Evolutionary conservation across 2,329 filamentous ascomycete species (phyloP), one percentile per base, ranked within the genome.

Genomic region (Chrysoporthe puriensis): DNA sequence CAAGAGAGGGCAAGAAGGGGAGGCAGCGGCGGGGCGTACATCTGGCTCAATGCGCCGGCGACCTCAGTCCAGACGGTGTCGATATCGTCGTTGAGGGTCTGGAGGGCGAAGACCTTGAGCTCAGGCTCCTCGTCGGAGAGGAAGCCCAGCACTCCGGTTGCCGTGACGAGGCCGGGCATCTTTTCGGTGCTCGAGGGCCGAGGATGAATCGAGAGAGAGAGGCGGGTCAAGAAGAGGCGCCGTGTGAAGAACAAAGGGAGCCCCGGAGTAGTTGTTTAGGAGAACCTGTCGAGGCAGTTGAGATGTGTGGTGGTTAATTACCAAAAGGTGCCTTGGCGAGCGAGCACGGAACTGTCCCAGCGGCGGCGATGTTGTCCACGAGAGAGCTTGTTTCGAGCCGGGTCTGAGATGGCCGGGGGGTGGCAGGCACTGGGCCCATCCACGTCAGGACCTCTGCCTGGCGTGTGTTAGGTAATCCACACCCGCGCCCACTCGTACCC

Each of bases 61-160:
- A 99, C 94, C 81, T 99, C 96, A 70, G 94, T 96, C 96, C 96
- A 99, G 73, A 99, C 89, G 71, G 95, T 91, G 80, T 98, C 94
- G 75, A 99, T 97, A 77, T 98, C 92, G 74, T 96, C 92, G 81
- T 99, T 97, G 76, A 99, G 88, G 73, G 93, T 94, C 83, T 97
- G 92, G 73, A 99, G 86, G 72, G 96, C 96, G 79, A 97, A 99
- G 74, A 95, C 89, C 85, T 94, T 94, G 80, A 99, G 90, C 81
- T 97, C 93, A 67, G 92, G 88, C 81, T 98, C 96, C 74, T 96
- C 94, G 78, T 99, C 96, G 73, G 93, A 91, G 71, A 99, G 88
- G 80, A 97, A 97, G 83, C 94, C 95, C 78, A 99, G 88, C 69
- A 99, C 90, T 80, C 96, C 96, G 73, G 93, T 95, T 73, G 96